These are phyloP conservation scores for Leccinum uliginosum DNA, from an alignment of 768 basidiomycete species.

Conservation along the genomic window DNA sequence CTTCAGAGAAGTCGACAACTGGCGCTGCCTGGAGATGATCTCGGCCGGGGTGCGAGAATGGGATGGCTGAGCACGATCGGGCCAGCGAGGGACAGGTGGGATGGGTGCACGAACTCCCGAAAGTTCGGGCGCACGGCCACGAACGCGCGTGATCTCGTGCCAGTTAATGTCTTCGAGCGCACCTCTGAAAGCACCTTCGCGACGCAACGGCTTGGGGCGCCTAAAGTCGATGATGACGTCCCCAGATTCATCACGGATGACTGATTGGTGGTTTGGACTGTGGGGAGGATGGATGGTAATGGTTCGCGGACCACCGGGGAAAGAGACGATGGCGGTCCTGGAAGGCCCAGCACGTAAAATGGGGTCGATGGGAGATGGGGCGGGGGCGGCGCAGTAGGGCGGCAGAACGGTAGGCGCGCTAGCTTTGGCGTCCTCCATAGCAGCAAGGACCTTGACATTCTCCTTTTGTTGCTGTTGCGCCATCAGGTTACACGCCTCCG, in stretches of 20 bases:
- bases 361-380: background rate
- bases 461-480: constrained; percentile 8
- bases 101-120: background rate
- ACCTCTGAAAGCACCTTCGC: constrained; percentile 21
- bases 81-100: constrained; percentile 10
- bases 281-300: constrained; percentile 20
- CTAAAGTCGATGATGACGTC: constrained; percentile 12
- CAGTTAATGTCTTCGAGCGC: constrained; percentile 6
- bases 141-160: constrained; percentile 4
- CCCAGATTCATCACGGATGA: constrained; percentile 16
- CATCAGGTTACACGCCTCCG: constrained; percentile 3
- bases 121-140: constrained; percentile 13
- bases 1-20: background rate
- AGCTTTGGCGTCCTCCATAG: background rate
- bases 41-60: background rate
- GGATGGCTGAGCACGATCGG: constrained; percentile 2
- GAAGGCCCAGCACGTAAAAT: background rate
- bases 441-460: background rate
- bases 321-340: constrained; percentile 8
- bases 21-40: constrained; percentile 9
- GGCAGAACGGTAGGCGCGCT: background rate
- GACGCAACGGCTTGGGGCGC: constrained; percentile 10
- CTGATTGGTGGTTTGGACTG: constrained; percentile 10
- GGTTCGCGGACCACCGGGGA: constrained; percentile 21
- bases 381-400: background rate